Evolutionary conservation across 2,329 filamentous ascomycete species (phyloP).

Genomic region (Cryoendolithus antarcticus): DNA sequence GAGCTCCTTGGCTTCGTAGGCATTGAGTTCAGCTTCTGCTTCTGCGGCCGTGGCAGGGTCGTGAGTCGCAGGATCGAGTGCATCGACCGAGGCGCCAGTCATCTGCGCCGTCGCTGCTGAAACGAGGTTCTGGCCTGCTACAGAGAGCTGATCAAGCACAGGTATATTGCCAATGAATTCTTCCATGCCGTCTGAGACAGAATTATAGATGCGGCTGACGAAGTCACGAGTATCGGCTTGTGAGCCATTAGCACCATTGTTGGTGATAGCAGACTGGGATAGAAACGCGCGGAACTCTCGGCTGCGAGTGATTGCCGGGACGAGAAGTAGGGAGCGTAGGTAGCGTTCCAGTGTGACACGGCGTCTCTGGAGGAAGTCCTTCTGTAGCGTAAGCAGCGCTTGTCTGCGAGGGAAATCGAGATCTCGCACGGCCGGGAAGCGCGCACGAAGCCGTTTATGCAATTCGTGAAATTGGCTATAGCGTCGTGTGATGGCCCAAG

Average conservation of each 20-base stretch:
- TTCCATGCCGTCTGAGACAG: constrained; percentile 94
- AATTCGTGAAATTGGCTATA: constrained; percentile 97
- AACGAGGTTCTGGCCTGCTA: constrained; percentile 83
- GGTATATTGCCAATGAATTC: constrained; percentile 94
- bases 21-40: constrained; percentile 85
- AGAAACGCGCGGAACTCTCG: constrained; percentile 85
- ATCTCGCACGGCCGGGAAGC: constrained; percentile 76
- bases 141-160: constrained; percentile 84
- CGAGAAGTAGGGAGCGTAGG: constrained; percentile 55
- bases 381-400: constrained; percentile 92
- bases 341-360: constrained; percentile 76
- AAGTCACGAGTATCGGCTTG: constrained; percentile 61
- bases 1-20: constrained; percentile 78
- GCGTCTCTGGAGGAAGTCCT: constrained; percentile 86
- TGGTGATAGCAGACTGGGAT: constrained; percentile 63
- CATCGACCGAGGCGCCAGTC: constrained; percentile 27
- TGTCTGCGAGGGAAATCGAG: constrained; percentile 86
- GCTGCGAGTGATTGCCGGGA: constrained; percentile 89
- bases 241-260: constrained; percentile 43
- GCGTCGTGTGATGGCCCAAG: constrained; percentile 77
- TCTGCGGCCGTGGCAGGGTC: constrained; percentile 49
- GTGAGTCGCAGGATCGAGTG: constrained; percentile 27
- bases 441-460: constrained; percentile 72
- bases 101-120: constrained; percentile 53
- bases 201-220: constrained; percentile 89